phyloP scores from a whole-genome alignment of 2,329 filamentous ascomycete genomes.

The Monosporascus sp. region DNA sequence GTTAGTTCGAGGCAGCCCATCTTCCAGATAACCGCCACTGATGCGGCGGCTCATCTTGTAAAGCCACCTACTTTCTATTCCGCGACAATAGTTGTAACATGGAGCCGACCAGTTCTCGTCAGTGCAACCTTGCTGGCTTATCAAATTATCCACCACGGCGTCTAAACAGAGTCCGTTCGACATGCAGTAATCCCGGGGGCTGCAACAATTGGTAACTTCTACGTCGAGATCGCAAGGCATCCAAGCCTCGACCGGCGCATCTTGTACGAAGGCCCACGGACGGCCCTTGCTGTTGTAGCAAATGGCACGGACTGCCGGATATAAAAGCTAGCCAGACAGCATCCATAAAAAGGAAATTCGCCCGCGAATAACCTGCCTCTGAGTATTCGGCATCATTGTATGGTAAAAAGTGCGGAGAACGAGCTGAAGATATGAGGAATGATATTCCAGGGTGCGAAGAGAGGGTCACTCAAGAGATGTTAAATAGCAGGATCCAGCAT shows the following conservation, averaged over 20 bases:
- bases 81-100: slow-evolving; percentile 19
- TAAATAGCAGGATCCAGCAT: too few species aligned
- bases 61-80: slow-evolving; percentile 7
- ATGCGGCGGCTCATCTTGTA: not conserved
- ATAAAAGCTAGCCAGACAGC: not conserved
- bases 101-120: slow-evolving; percentile 18
- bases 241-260: slow-evolving; percentile 3
- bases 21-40: too few species aligned
- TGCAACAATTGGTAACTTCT: slow-evolving; percentile 20
- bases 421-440: too few species aligned
- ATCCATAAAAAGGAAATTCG: not conserved
- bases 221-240: slow-evolving; percentile 15
- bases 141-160: slow-evolving; percentile 18
- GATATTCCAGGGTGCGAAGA: too few species aligned
- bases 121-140: slow-evolving; percentile 26
- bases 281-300: slow-evolving; percentile 7
- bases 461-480: too few species aligned
- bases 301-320: not conserved
- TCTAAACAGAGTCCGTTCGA: slow-evolving; percentile 26
- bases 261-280: slow-evolving; percentile 1
- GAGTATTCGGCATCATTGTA: too few species aligned
- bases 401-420: too few species aligned
- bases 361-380: not conserved
- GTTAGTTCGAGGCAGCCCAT: not conserved
- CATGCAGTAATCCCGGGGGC: slow-evolving; percentile 19